These are phyloP conservation scores for Penicillium sp. DNA, from an alignment of 2,329 filamentous ascomycete species.

Conservation along the genomic window DNA sequence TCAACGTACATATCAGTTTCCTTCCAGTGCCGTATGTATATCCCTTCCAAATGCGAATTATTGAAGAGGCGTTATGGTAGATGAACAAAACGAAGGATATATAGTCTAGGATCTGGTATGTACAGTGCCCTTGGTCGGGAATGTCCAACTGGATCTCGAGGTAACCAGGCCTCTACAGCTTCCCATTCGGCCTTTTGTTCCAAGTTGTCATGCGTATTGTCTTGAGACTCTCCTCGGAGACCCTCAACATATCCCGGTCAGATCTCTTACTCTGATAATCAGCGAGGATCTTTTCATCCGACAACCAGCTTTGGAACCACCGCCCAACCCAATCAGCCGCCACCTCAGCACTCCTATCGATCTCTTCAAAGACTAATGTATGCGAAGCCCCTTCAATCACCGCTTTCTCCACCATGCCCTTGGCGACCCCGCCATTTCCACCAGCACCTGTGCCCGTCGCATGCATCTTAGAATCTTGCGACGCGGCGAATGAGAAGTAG, in stretches of 20 bases:
- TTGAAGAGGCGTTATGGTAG: too few species aligned
- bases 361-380: constrained; percentile 16
- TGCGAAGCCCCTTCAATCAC: constrained; percentile 12
- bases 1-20: too few species aligned
- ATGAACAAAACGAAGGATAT: too few species aligned
- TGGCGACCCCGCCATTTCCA: constrained; percentile 21
- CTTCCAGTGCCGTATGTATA: too few species aligned
- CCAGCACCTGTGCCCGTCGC: constrained; percentile 22
- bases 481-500: constrained; percentile 11
- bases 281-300: constrained; percentile 17
- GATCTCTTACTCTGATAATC: constrained; percentile 19
- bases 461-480: constrained; percentile 19
- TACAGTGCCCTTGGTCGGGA: too few species aligned
- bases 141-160: background rate
- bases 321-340: constrained; percentile 17
- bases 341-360: constrained; percentile 18
- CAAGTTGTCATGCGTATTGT: constrained; percentile 2
- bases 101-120: too few species aligned
- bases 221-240: constrained; percentile 10
- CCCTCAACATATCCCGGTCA: constrained; percentile 16
- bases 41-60: too few species aligned
- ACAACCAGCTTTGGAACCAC: constrained; percentile 15
- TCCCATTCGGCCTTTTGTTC: constrained; percentile 1
- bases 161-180: constrained; percentile 1
- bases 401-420: constrained; percentile 19